Percentiles rank a stretch among this genome's conserved stretches.
Conservation (phyloP, 1,139 yeast genomes). For the Waltiozyma sp. region DNA sequence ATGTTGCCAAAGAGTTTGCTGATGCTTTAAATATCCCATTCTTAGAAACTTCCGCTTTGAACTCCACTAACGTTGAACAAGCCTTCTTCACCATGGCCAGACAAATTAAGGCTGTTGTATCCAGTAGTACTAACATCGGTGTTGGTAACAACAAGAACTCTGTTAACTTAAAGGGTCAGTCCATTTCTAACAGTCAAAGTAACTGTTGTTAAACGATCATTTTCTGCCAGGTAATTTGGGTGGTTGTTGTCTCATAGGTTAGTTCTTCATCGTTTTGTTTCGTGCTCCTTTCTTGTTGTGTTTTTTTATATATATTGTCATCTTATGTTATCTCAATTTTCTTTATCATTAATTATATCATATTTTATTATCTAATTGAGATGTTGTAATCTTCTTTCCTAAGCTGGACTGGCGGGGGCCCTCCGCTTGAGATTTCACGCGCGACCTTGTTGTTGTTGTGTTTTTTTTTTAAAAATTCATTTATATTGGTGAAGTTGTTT, state of each 20-base stretch:
- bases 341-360: no score
- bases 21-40: slow-evolving; percentile 93
- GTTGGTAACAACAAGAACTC: slow-evolving; percentile 28
- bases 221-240: no score
- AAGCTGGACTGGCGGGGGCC: no score
- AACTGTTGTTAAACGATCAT: slow-evolving; percentile 6
- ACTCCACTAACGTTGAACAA: slow-evolving; percentile 94
- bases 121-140: slow-evolving; percentile 41
- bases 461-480: no score
- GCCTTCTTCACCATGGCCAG: slow-evolving; percentile 98
- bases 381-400: no score
- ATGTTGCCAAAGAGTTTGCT: slow-evolving; percentile 96
- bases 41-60: slow-evolving; percentile 92
- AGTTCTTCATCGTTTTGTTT: background rate
- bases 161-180: slow-evolving; percentile 55
- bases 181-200: background rate
- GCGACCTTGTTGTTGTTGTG: no score
- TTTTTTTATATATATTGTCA: background rate
- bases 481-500: no score
- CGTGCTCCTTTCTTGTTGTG: background rate
- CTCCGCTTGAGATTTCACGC: no score
- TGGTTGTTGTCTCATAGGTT: no score
- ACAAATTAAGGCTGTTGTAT: slow-evolving; percentile 95
- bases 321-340: no score
- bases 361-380: no score